Conservation (phyloP, 331 rosid genomes). For the Dryas integrifolia region DNA sequence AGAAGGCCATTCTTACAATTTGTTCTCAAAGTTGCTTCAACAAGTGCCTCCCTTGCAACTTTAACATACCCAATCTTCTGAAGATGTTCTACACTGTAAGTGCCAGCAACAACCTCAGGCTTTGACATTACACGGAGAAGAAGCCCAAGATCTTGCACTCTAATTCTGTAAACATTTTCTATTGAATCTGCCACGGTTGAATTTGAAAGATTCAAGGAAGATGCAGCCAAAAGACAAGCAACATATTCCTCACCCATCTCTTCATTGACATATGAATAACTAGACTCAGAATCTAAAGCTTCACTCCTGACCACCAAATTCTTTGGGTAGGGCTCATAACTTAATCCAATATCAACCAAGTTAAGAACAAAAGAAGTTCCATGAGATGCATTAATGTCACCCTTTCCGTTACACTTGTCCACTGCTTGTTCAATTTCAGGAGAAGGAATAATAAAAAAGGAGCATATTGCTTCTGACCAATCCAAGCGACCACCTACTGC, state of each 20-base stretch:
- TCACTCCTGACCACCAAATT: slow-evolving; percentile 40
- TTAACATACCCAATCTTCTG: slow-evolving; percentile 71
- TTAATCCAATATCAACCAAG: slow-evolving; percentile 79
- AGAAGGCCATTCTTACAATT: slow-evolving; percentile 69
- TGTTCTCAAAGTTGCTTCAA: slow-evolving; percentile 74
- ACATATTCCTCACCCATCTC: slow-evolving; percentile 49
- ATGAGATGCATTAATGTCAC: slow-evolving; percentile 34
- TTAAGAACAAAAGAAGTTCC: slow-evolving; percentile 60
- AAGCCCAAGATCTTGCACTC: slow-evolving; percentile 77
- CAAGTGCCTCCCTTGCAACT: slow-evolving; percentile 74
- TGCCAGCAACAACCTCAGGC: slow-evolving; percentile 42
- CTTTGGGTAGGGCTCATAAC: slow-evolving; percentile 81
- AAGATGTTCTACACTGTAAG: slow-evolving; percentile 59
- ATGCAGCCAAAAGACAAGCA: slow-evolving; percentile 87
- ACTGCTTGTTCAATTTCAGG: slow-evolving; percentile 40
- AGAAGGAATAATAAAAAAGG: slow-evolving; percentile 59
- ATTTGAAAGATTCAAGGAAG: slow-evolving; percentile 70
- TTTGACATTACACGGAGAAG: slow-evolving; percentile 51
- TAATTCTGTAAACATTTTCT: slow-evolving; percentile 51
- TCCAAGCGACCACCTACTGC: slow-evolving; percentile 92
- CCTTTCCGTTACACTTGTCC: slow-evolving; percentile 34
- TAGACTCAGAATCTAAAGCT: slow-evolving; percentile 40
- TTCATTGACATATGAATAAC: slow-evolving; percentile 45
- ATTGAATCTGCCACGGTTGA: slow-evolving; percentile 41
- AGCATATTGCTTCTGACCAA: slow-evolving; percentile 64